phyloP scores from a whole-genome alignment of 805 yeast species.

The Spencermartinsiella europaea region DNA sequence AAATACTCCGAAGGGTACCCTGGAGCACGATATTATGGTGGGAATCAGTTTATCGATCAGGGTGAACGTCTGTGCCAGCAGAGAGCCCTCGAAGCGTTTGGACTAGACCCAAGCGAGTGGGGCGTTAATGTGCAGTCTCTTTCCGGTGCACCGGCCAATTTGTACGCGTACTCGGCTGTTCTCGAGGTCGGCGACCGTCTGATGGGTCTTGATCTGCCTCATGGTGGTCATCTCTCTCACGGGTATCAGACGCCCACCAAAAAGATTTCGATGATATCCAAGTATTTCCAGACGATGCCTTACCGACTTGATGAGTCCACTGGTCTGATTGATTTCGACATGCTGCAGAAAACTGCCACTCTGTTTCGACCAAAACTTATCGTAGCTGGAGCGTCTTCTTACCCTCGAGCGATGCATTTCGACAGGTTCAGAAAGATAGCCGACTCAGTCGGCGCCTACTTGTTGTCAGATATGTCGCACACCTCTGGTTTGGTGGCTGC shows the following conservation, averaged over 20 bases:
- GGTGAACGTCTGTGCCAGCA: constrained; percentile 86
- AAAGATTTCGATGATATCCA: constrained; percentile 87
- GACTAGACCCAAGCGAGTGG: constrained; percentile 75
- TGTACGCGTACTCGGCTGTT: constrained; percentile 85
- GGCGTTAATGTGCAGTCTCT: constrained; percentile 96
- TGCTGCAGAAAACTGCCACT: constrained; percentile 71
- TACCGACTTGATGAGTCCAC: constrained; percentile 82
- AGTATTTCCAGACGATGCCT: constrained; percentile 97
- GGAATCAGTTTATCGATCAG: constrained; percentile 90
- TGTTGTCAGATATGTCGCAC: constrained; percentile 95
- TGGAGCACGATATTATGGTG: constrained; percentile 97
- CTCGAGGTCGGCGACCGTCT: constrained; percentile 86
- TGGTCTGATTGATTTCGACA: constrained; percentile 89
- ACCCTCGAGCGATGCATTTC: constrained; percentile 86
- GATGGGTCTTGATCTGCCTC: constrained; percentile 97
- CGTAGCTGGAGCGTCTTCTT: constrained; percentile 97
- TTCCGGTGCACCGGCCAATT: constrained; percentile 95
- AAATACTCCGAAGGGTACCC: constrained; percentile 99
- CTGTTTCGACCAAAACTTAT: constrained; percentile 91
- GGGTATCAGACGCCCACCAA: constrained; percentile 91
- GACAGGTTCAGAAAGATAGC: constrained; percentile 86
- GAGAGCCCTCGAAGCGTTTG: constrained; percentile 83
- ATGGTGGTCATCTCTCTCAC: constrained; percentile 96
- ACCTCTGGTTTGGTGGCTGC: constrained; percentile 95
- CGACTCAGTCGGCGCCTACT: constrained; percentile 87